Evolutionary conservation across 164 flowering plant genomes (phyloP).

Genomic region (Piper betle): DNA sequence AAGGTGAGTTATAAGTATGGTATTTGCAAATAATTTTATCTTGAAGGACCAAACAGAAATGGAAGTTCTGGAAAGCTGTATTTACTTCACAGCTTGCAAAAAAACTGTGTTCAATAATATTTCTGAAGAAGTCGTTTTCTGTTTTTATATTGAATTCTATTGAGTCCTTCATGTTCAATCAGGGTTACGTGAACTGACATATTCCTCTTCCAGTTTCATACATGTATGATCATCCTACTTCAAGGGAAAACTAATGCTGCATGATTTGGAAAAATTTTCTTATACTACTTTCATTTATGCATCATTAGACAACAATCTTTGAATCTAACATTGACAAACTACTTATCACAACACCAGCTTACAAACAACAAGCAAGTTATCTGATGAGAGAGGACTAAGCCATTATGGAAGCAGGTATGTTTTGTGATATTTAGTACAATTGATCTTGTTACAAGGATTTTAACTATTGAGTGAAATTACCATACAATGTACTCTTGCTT

Average conservation of each 20-base stretch:
- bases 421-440: neutral
- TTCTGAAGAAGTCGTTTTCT: no score
- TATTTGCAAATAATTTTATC: neutral
- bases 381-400: conserved; percentile 60
- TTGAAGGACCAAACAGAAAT: no score
- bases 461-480: neutral
- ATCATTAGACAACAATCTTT: neutral
- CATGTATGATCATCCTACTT: no score
- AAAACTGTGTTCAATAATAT: no score
- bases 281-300: neutral
- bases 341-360: conserved; percentile 30
- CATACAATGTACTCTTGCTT: neutral
- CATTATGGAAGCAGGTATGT: conserved; percentile 90
- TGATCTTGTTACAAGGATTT: neutral
- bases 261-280: no score
- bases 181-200: no score
- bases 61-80: no score
- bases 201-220: no score
- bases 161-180: no score
- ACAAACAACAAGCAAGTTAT: conserved; percentile 61
- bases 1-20: conserved; percentile 22
- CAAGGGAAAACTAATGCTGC: no score
- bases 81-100: no score
- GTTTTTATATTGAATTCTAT: no score
- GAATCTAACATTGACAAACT: neutral